Base-by-base conservation (phyloP, 805 yeast genomes). In the Saccharomycopsis amapae region DNA sequence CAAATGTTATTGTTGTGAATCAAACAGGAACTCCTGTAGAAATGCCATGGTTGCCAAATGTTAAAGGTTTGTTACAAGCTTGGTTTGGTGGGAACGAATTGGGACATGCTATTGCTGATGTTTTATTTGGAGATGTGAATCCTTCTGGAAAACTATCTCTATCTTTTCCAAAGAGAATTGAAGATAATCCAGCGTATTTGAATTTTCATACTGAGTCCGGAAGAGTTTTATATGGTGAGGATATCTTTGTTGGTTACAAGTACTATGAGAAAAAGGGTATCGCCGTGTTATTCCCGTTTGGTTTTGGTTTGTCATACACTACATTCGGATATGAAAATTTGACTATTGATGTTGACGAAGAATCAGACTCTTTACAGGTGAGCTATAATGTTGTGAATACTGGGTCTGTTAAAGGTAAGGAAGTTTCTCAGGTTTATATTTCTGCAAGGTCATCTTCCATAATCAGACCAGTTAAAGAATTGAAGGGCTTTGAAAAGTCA, bases 91-190 rank as follows among this genome's bases (percentile, higher is more conserved):
- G 83, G 46, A 68, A 67, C 49, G 82, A 78, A 53, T 20, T 69
- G 34, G 85, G 84, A 1, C 64, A 68, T 41, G 81, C 82, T 1
- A 59, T 78, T 22, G 75, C 80, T 2, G 79, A 76, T 34, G 69
- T 77, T 0, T 56, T 79, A 17, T 79, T 75, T 59, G 85, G 85
- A 1, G 79, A 74, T 31, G 66, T 63, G n/a, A 73, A 72, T 50
- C 84, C 85, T 6, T 74, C 81, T 31, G 85, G 85, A 4, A 68
- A 72, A 49, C 64, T 79, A 30, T 83, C 85, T 1, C 78, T 78
- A 55, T 76, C 85, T 3, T 69, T 79, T 51, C 81, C 85, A 10
- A 72, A 69, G 55, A 71, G 73, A 50, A 63, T 62, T 41, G 60
- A 56, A 43, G 79, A 59, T 53, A 70, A 78, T 22, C 72, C 73